These are phyloP conservation scores for Torulaspora indica DNA, from an alignment of 805 yeast genomes.

Conservation along the genomic window DNA sequence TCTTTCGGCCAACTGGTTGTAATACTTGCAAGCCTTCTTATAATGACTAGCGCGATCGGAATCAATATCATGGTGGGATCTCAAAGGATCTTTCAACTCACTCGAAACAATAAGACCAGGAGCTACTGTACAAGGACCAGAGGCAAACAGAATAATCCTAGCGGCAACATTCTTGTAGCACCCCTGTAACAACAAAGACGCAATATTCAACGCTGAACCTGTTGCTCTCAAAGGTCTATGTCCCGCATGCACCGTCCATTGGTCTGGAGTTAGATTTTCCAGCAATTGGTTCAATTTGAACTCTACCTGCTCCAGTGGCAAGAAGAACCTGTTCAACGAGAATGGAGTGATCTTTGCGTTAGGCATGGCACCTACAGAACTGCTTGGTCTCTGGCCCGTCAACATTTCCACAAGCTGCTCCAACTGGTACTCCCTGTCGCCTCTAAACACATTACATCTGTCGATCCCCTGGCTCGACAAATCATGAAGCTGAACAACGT, in stretches of 20 bases:
- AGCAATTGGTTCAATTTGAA: conserved; percentile 73
- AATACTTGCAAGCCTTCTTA: conserved; percentile 78
- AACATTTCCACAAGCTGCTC: conserved; percentile 58
- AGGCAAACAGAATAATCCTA: conserved; percentile 82
- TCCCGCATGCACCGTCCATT: conserved; percentile 84
- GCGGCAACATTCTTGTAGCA: conserved; percentile 83
- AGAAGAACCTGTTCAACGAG: conserved; percentile 57
- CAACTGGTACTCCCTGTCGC: conserved; percentile 71
- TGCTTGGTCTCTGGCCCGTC: conserved; percentile 48
- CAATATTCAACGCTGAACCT: conserved; percentile 87
- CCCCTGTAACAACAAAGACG: conserved; percentile 74
- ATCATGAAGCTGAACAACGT: conserved; percentile 87
- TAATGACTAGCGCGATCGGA: conserved; percentile 83
- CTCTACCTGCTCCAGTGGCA: conserved; percentile 74
- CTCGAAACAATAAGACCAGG: conserved; percentile 94
- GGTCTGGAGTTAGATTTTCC: conserved; percentile 71
- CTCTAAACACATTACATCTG: conserved; percentile 80
- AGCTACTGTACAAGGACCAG: conserved; percentile 91
- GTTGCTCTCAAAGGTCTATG: conserved; percentile 87
- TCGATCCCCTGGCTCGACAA: conserved; percentile 61
- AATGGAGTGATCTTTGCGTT: conserved; percentile 40
- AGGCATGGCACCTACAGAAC: conserved; percentile 26
- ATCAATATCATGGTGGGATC: conserved; percentile 96
- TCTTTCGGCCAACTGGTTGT: conserved; percentile 66
- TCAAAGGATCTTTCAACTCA: conserved; percentile 88